Base-by-base conservation (phyloP, 306 rosid genomes). In the Vachellia collinsii region DNA sequence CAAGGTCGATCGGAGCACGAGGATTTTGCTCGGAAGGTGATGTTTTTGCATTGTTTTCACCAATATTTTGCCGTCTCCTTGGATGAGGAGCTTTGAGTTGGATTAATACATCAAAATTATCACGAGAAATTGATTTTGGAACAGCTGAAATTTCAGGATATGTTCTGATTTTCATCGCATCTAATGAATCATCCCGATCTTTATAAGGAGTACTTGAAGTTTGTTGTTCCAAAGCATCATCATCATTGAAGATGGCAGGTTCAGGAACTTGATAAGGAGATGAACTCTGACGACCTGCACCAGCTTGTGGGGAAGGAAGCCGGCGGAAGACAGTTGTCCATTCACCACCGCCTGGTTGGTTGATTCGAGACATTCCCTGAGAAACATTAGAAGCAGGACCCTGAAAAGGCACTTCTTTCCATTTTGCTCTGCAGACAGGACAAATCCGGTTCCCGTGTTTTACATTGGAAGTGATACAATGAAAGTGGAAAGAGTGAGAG, bases 381-480 rank as follows among this genome's bases (percentile, higher is more conserved):
- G 94, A 66, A 51, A 80, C 79, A 82, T 81, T 88, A 42, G 97
- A 87, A 76, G 85, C 41, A 37, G 87, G 80, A 70, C 66, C 90
- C 83, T 86, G 96, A 73, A 90, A 89, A 74, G 99, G 99, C 48
- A 95, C 87, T 83, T 95, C 98, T 86, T 92, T 95, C 99, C 99
- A 95, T 70, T 91, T 89, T 36, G 97, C 94, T 76, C 98, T 83
- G 91, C 99, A 95, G 36, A 95, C 88, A 8, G 98, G 99, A 80
- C 99, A 95, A 70, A 90, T 77, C 78, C 83, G 91, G 82, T 92
- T 93, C 79, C 99, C 99, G 5, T 96, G 90, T 81, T 88, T 96
- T 46, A 96, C 98, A 83, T 92, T 96, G 1, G 97, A 92, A 76
- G 99, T 84, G 80, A 96, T 93, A 82, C 98, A 96, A 9, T 93